These are phyloP conservation scores for Diplodia seriata DNA, from an alignment of 2,329 filamentous ascomycete species.

Conservation along the genomic window DNA sequence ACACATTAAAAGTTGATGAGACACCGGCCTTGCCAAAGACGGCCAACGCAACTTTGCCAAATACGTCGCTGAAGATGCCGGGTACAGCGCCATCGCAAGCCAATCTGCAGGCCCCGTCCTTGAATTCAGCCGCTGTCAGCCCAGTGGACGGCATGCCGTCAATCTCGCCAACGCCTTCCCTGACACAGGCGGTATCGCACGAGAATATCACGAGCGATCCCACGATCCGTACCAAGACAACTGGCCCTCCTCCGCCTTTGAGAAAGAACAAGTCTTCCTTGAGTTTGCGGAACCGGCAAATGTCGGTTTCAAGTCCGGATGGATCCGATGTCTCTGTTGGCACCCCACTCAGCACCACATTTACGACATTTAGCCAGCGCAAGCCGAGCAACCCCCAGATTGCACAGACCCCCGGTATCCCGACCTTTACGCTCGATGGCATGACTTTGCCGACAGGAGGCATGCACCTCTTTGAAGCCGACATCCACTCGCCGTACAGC, in stretches of 20 bases:
- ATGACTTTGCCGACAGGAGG: constrained; percentile 67
- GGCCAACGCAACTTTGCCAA: constrained; percentile 41
- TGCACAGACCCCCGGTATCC: constrained; percentile 70
- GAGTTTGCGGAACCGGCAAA: constrained; percentile 76
- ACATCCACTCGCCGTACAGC: constrained; percentile 71
- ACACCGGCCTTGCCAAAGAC: constrained; percentile 47
- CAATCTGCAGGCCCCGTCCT: constrained; percentile 28
- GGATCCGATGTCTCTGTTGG: constrained; percentile 72
- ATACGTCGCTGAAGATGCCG: constrained; percentile 43
- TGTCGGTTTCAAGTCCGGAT: constrained; percentile 69
- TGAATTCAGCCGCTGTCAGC: constrained; percentile 44
- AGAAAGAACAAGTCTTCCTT: constrained; percentile 60
- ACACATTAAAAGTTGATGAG: constrained; percentile 36
- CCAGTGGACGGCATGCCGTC: constrained; percentile 52
- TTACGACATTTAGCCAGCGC: constrained; percentile 58
- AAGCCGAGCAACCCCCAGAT: constrained; percentile 63
- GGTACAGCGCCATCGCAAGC: constrained; percentile 33
- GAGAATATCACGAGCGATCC: constrained; percentile 43
- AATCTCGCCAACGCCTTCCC: constrained; percentile 48
- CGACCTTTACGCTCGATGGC: constrained; percentile 65
- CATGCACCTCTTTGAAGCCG: constrained; percentile 81
- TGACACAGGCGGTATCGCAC: constrained; percentile 51
- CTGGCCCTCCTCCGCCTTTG: constrained; percentile 37
- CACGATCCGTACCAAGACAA: constrained; percentile 4
- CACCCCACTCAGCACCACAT: constrained; percentile 75